Conservation (phyloP, 169 alveolate genomes). For the Theileria orientalis region DNA sequence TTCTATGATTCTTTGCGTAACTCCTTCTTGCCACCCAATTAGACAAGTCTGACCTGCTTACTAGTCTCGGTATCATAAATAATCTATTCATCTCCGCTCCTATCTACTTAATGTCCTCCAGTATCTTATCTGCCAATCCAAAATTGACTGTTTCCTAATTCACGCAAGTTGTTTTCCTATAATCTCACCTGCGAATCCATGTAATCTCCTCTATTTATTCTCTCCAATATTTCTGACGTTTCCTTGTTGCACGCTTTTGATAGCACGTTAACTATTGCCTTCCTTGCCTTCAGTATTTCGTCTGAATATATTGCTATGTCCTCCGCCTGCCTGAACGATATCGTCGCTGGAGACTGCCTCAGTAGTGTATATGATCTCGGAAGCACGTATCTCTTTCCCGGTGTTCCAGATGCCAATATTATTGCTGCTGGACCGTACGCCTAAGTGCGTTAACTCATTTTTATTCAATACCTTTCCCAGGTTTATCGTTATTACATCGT, state of each 20-base stretch:
- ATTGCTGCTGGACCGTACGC: constrained; percentile 74
- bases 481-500: constrained; percentile 46
- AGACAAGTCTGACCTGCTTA: not conserved
- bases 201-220: constrained; percentile 19
- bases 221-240: constrained; percentile 9
- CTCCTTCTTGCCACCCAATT: not conserved
- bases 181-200: constrained; percentile 32
- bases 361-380: constrained; percentile 67
- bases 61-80: not conserved
- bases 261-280: constrained; percentile 47
- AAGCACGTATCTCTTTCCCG: constrained; percentile 69
- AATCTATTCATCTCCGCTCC: not conserved
- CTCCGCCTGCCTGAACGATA: constrained; percentile 70
- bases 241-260: constrained; percentile 63
- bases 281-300: constrained; percentile 70
- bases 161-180: not conserved
- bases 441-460: constrained; percentile 37
- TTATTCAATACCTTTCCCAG: constrained; percentile 53
- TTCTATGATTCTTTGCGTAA: no score
- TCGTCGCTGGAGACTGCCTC: constrained; percentile 62
- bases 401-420: constrained; percentile 69
- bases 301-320: constrained; percentile 67
- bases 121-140: constrained; percentile 54
- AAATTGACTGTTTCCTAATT: constrained; percentile 34
- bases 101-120: constrained; percentile 8